Percentiles rank a stretch among this genome's conserved stretches.
Evolutionary conservation across 345 rosid species (phyloP).

Genomic region (Arabis hirsuta): DNA sequence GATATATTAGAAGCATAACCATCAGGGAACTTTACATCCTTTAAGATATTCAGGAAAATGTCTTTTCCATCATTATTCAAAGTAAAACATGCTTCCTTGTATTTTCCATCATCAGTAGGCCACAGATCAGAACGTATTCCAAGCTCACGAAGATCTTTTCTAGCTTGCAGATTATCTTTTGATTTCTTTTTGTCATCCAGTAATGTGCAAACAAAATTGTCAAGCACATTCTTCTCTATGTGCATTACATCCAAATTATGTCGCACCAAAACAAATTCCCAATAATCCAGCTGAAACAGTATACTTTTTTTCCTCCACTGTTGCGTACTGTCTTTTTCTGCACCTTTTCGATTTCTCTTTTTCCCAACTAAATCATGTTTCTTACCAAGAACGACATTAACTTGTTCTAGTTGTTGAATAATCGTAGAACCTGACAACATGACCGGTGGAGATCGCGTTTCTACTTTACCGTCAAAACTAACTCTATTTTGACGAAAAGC

Average conservation of each 20-base stretch:
- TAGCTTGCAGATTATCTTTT: background rate
- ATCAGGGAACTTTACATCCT: background rate
- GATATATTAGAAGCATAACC: background rate
- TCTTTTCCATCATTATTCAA: background rate
- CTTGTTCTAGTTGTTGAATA: background rate
- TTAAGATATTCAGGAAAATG: background rate
- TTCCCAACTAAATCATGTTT: background rate
- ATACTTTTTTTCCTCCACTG: background rate
- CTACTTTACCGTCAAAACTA: background rate
- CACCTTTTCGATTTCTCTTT: background rate
- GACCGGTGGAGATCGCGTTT: background rate
- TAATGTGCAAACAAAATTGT: background rate
- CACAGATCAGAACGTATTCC: too few relatives aligned
- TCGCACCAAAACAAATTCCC: background rate
- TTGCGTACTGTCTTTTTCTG: too few relatives aligned
- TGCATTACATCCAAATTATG: constrained; percentile 5
- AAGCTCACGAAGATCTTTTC: background rate
- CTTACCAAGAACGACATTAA: background rate
- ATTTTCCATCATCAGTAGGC: background rate
- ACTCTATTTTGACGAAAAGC: background rate
- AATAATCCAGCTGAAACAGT: background rate
- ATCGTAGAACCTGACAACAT: background rate
- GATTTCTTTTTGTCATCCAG: background rate
- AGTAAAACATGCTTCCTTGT: background rate
- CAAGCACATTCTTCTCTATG: background rate